A percentile compares a stretch with the other conserved stretches of the same genome.
Conservation (phyloP, 208 protist genomes). For the Naegleria fowleri region DNA sequence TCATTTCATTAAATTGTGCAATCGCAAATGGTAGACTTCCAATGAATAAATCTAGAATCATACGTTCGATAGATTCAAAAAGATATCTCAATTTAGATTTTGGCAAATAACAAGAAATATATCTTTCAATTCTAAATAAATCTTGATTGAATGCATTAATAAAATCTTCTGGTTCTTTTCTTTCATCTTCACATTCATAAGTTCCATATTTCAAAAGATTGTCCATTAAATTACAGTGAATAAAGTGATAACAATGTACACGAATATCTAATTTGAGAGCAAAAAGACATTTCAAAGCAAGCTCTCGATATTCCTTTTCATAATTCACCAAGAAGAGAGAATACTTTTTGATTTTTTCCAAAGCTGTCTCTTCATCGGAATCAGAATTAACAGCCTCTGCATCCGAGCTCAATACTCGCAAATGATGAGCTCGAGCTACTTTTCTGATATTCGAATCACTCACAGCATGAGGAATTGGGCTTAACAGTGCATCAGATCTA, state of each 20-base stretch:
- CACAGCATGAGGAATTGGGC: background rate
- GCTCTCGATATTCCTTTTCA: background rate
- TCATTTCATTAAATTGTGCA: background rate
- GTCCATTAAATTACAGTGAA: constrained; percentile 7
- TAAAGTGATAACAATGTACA: background rate
- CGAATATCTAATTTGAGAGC: background rate
- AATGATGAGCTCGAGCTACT: background rate
- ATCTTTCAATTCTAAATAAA: background rate
- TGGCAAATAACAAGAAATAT: background rate
- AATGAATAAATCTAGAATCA: constrained; percentile 12
- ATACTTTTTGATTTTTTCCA: background rate
- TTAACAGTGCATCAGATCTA: background rate
- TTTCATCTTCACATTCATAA: constrained; percentile 2
- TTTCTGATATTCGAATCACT: background rate
- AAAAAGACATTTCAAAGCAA: background rate
- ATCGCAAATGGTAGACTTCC: background rate
- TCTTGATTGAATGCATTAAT: background rate
- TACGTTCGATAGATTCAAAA: background rate
- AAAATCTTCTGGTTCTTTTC: background rate
- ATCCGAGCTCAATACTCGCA: background rate
- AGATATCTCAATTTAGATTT: background rate
- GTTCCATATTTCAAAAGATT: background rate
- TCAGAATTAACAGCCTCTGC: background rate
- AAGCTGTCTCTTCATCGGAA: background rate
- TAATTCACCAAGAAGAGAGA: background rate